Percentiles rank a stretch among this genome's conserved stretches.
These are phyloP conservation scores for Incumbomyces delicatus DNA, from an alignment of 2,329 filamentous ascomycete genomes.

Conservation along the genomic window DNA sequence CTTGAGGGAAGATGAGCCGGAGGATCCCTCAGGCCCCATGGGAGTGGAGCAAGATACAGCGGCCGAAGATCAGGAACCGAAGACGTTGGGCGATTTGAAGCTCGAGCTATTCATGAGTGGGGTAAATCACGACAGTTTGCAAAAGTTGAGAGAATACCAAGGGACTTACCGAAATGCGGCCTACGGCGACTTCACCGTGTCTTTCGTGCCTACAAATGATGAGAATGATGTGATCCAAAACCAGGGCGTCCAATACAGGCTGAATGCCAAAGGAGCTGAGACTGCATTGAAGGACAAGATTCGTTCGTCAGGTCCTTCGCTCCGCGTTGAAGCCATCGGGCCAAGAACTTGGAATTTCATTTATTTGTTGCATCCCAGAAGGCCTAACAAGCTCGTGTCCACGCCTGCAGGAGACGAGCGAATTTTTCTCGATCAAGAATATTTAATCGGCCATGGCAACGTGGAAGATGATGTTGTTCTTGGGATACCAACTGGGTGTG, in stretches of 20 bases:
- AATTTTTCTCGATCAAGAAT: background rate
- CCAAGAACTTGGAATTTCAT: background rate
- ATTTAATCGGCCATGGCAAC: background rate
- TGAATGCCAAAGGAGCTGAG: background rate
- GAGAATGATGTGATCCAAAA: background rate
- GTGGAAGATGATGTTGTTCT: slow-evolving; percentile 1
- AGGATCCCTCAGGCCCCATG: background rate
- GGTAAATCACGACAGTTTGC: background rate
- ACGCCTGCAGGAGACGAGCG: too few relatives aligned
- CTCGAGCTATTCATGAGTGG: too few relatives aligned
- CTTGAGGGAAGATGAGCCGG: background rate
- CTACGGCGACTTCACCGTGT: background rate
- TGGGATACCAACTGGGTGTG: background rate
- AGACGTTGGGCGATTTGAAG: background rate
- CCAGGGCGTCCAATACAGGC: background rate
- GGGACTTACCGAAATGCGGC: background rate
- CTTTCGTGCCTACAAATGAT: background rate
- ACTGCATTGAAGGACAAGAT: background rate
- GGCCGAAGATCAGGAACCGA: background rate
- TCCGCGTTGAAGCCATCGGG: background rate
- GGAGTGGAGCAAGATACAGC: background rate
- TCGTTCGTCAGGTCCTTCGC: background rate
- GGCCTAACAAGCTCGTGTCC: background rate
- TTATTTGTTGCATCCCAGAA: slow-evolving; percentile 1
- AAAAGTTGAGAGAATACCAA: background rate